Evolutionary conservation across 225 moss, liverwort and hornwort genomes (phyloP).

Genomic region (Sphagnum tenellum): DNA sequence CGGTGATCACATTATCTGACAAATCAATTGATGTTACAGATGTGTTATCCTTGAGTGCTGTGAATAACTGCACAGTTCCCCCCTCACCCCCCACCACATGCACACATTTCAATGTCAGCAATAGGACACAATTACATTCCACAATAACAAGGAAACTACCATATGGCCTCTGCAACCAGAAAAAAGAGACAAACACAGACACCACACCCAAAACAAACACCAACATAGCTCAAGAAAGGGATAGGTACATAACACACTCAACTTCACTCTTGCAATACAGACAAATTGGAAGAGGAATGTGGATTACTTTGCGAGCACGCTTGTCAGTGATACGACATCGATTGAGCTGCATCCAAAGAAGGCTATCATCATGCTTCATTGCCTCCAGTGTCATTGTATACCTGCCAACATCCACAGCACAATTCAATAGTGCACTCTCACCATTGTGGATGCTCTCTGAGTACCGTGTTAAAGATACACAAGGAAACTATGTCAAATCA

Average conservation of each 20-base stretch:
- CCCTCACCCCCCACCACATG: background rate
- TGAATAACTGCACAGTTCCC: slow-evolving; percentile 65
- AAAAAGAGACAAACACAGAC: too few relatives aligned
- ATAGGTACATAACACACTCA: too few relatives aligned
- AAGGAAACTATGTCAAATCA: too few relatives aligned
- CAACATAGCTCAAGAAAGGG: too few relatives aligned
- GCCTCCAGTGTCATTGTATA: slow-evolving; percentile 67
- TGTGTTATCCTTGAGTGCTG: slow-evolving; percentile 59
- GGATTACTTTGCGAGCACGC: slow-evolving; percentile 62
- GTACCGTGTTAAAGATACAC: background rate
- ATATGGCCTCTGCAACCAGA: too few relatives aligned
- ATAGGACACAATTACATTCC: too few relatives aligned
- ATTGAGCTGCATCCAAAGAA: slow-evolving; percentile 80
- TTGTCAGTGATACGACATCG: slow-evolving; percentile 80
- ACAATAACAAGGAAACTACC: too few relatives aligned
- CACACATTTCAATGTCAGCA: too few relatives aligned
- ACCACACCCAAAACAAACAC: too few relatives aligned
- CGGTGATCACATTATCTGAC: slow-evolving; percentile 78
- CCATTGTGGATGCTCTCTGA: background rate
- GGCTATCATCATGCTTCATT: slow-evolving; percentile 58
- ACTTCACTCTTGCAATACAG: too few relatives aligned
- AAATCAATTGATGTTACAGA: slow-evolving; percentile 80
- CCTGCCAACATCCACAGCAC: slow-evolving; percentile 22
- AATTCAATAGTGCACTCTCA: too few relatives aligned
- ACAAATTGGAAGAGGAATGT: slow-evolving; percentile 1